Evolutionary conservation across 495 filamentous ascomycete species (phyloP).

Genomic region (Annulohypoxylon stygium): DNA sequence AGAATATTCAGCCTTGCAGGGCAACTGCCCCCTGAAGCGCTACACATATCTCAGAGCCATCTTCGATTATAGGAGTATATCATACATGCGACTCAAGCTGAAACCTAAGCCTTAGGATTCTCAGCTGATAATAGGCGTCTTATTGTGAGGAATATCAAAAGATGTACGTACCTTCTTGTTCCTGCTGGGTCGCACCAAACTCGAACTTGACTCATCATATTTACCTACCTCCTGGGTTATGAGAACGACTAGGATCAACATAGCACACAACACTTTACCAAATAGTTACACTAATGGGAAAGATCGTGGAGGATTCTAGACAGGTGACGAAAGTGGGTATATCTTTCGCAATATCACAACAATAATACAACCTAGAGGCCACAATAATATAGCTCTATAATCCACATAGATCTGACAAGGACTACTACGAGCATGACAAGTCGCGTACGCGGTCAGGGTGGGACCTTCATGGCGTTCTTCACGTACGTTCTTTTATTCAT

Average conservation of each 20-base stretch:
- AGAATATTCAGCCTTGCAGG: constrained; percentile 40
- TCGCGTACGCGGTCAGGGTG: constrained; percentile 4
- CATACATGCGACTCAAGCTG: constrained; percentile 23
- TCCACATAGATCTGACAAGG: not conserved
- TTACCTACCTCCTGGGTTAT: not conserved
- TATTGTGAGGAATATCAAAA: constrained; percentile 5
- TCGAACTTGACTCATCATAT: constrained; percentile 8
- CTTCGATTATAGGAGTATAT: constrained; percentile 5
- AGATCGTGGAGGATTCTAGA: constrained; percentile 6
- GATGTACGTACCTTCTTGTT: constrained; percentile 11
- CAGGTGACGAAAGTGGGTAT: constrained; percentile 14
- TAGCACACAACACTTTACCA: not conserved
- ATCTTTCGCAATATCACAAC: constrained; percentile 23
- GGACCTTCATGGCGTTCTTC: constrained; percentile 3
- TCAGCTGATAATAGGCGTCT: constrained; percentile 19
- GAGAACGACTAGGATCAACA: constrained; percentile 3
- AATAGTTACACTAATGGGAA: constrained; percentile 13
- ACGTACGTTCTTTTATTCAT: constrained; percentile 1
- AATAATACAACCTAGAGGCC: constrained; percentile 36
- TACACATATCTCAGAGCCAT: constrained; percentile 19
- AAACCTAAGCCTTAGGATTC: constrained; percentile 8
- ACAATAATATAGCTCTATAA: constrained; percentile 17
- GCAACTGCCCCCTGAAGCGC: constrained; percentile 23
- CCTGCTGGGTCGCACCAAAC: not conserved
- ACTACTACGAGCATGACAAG: constrained; percentile 4